These are phyloP conservation scores for Mollisiaceae sp. DNA, from an alignment of 2,329 filamentous ascomycete species.

Conservation along the genomic window DNA sequence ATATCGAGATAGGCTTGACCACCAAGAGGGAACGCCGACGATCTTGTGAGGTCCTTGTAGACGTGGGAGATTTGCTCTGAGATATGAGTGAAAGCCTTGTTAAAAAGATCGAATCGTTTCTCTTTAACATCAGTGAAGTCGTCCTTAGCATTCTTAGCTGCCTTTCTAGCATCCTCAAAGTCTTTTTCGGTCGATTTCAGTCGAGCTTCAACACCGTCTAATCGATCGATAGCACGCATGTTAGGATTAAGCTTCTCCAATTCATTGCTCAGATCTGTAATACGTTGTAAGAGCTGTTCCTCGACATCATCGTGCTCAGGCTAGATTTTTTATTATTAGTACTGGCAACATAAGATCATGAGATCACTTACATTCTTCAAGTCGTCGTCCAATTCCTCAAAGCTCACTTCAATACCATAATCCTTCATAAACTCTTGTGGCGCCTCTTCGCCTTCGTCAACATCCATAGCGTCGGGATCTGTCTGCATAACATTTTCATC, in stretches of 20 bases:
- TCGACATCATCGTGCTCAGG: constrained; percentile 74
- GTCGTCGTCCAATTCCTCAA: constrained; percentile 80
- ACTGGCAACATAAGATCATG: constrained; percentile 39
- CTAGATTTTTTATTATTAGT: constrained; percentile 47
- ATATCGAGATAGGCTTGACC: constrained; percentile 89
- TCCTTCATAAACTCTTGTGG: constrained; percentile 76
- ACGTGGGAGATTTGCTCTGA: constrained; percentile 92
- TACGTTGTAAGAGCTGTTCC: constrained; percentile 76
- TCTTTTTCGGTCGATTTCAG: constrained; percentile 86
- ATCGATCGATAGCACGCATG: constrained; percentile 90
- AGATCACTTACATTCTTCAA: constrained; percentile 69
- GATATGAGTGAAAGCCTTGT: constrained; percentile 93
- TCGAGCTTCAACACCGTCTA: constrained; percentile 83
- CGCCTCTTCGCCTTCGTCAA: constrained; percentile 75
- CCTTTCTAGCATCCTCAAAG: constrained; percentile 81
- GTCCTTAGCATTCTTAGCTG: constrained; percentile 77
- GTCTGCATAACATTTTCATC: constrained; percentile 79
- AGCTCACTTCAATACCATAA: constrained; percentile 90
- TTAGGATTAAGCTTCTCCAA: constrained; percentile 96
- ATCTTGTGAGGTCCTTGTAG: constrained; percentile 93
- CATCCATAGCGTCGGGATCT: constrained; percentile 89
- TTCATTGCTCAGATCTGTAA: constrained; percentile 74
- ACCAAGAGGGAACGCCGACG: constrained; percentile 89
- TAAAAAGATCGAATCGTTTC: constrained; percentile 87
- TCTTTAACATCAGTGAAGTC: constrained; percentile 83